A percentile compares a stretch with the other conserved stretches of the same genome.
These are phyloP conservation scores for Scenedesmus sp. DNA, from an alignment of 163 green algal species.

Conservation along the genomic window DNA sequence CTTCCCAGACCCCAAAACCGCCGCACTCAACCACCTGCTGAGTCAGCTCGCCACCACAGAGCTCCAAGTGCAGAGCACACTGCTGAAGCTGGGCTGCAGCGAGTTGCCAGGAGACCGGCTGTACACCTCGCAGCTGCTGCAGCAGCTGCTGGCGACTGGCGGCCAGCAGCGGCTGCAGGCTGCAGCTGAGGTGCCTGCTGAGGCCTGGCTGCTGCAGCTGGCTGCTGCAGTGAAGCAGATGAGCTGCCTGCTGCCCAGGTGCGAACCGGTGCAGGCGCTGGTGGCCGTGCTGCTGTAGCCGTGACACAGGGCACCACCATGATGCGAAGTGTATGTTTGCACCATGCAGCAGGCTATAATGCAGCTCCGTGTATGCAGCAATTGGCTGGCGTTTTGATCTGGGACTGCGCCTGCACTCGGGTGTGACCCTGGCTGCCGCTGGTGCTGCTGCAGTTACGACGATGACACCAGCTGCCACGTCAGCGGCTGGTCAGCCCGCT, in stretches of 20 bases:
- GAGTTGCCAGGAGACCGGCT: not conserved
- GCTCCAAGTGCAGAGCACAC: not conserved
- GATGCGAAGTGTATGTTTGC: not conserved
- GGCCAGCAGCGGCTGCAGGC: not conserved
- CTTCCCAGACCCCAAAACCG: not conserved
- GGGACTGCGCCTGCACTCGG: no score
- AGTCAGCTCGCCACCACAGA: not conserved
- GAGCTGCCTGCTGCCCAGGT: conserved; percentile 1
- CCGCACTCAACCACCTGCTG: not conserved
- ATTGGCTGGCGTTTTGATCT: no score
- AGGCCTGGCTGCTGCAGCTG: not conserved
- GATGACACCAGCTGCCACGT: not conserved
- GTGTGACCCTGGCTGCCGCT: not conserved
- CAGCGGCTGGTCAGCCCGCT: not conserved
- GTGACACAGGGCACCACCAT: no score
- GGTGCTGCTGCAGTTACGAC: not conserved
- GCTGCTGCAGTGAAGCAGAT: not conserved
- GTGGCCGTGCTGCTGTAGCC: not conserved
- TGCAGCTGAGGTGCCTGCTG: not conserved
- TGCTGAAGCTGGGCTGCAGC: not conserved
- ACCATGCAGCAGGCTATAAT: no score
- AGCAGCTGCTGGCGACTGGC: not conserved
- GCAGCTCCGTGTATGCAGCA: no score
- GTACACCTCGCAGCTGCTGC: conserved; percentile 1
- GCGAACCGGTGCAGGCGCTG: not conserved